A percentile compares a stretch with the other conserved stretches of the same genome.
phyloP scores from a whole-genome alignment of 208 protist genomes.

The Crithidia sp. region DNA sequence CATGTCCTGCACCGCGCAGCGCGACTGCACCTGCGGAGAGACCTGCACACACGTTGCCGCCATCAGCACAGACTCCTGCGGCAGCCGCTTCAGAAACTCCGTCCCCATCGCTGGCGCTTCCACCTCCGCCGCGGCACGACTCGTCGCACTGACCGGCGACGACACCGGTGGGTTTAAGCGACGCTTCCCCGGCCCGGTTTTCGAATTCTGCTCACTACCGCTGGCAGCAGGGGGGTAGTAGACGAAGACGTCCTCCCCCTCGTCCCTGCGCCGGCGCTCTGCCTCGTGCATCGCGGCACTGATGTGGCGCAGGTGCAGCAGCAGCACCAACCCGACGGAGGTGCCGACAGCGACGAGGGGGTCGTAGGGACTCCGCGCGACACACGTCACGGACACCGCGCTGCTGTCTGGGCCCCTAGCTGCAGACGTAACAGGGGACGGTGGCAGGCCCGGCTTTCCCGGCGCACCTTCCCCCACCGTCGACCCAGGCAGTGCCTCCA shows the following conservation, averaged over 20 bases:
- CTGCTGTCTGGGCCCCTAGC: not conserved
- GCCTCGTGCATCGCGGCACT: conserved; percentile 20
- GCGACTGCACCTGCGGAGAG: conserved; percentile 32
- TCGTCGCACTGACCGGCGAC: conserved; percentile 8
- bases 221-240: conserved; percentile 27
- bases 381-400: conserved; percentile 43
- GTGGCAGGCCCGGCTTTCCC: not conserved
- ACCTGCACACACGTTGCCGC: conserved; percentile 53
- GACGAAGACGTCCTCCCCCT: conserved; percentile 43
- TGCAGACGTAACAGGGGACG: not conserved
- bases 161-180: not conserved
- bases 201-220: not conserved
- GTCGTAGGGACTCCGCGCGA: conserved; percentile 72
- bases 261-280: conserved; percentile 22
- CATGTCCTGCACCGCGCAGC: conserved; percentile 60
- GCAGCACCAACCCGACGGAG: conserved; percentile 53
- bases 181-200: conserved; percentile 1
- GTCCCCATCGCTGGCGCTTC: conserved; percentile 15
- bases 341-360: conserved; percentile 79
- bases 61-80: conserved; percentile 29
- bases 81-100: conserved; percentile 22
- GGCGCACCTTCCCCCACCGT: conserved; percentile 8
- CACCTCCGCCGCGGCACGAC: conserved; percentile 3
- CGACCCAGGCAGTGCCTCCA: conserved; percentile 15
- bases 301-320: conserved; percentile 55